A percentile compares a stretch with the other conserved stretches of the same genome.
Evolutionary conservation across 225 moss, liverwort and hornwort genomes (phyloP).

Genomic region (Straminergon stramineum): DNA sequence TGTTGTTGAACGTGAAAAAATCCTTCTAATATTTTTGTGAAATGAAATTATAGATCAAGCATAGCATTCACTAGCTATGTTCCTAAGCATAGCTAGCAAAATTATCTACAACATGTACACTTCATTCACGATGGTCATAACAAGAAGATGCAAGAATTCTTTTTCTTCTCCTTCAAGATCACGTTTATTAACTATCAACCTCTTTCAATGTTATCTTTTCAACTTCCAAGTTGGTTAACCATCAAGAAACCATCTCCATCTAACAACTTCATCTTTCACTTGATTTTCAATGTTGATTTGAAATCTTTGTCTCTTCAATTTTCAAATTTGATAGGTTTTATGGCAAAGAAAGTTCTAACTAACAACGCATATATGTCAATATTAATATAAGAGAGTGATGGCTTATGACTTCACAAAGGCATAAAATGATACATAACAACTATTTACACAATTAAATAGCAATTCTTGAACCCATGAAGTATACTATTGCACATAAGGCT

Average conservation of each 20-base stretch:
- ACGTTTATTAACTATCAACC: neutral
- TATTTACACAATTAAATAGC: neutral
- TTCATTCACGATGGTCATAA: neutral
- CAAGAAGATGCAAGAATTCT: neutral
- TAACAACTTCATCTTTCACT: too few species aligned
- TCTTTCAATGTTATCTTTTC: too few species aligned
- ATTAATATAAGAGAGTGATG: neutral
- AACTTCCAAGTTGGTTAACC: neutral
- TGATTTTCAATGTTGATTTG: neutral
- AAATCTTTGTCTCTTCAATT: neutral
- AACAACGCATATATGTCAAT: accelerated
- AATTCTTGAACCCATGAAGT: accelerated
- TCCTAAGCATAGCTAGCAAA: too few species aligned
- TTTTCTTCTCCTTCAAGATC: neutral
- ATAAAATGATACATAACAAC: accelerated
- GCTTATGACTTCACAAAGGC: too few species aligned
- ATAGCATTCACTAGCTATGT: neutral
- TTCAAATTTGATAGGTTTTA: neutral
- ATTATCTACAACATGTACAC: accelerated
- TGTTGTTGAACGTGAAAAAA: neutral
- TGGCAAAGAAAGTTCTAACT: neutral
- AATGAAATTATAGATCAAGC: neutral
- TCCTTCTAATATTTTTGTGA: neutral
- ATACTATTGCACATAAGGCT: accelerated
- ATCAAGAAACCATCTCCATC: neutral